These are phyloP conservation scores for Paramecium pentaurelia DNA, from an alignment of 73 alveolate genomes.

Conservation along the genomic window DNA sequence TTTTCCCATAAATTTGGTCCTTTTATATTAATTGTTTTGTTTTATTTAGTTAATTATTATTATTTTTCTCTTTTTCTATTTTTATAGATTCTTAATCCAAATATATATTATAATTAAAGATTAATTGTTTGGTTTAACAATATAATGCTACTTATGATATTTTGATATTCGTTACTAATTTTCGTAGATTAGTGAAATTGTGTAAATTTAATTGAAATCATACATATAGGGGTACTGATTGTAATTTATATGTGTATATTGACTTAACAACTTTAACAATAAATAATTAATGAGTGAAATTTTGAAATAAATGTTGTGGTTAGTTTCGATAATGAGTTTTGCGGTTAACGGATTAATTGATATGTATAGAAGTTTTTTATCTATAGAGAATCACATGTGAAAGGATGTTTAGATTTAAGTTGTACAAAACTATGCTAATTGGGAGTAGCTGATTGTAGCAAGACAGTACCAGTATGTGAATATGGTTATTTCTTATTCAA, in stretches of 20 bases:
- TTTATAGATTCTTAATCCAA: no score
- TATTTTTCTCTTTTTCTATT: no score
- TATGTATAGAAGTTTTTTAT: background rate
- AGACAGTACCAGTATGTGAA: background rate
- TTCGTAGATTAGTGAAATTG: background rate
- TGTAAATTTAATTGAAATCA: no score
- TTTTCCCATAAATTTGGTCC: no score
- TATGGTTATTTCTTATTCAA: constrained; percentile 33
- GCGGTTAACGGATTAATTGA: background rate
- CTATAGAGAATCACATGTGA: background rate
- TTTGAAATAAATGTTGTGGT: background rate
- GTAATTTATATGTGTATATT: background rate
- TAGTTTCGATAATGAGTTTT: background rate
- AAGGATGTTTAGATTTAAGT: background rate
- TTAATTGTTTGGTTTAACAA: no score
- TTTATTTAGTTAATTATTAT: no score
- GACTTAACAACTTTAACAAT: background rate
- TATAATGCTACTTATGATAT: no score
- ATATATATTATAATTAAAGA: no score
- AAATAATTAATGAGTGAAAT: background rate
- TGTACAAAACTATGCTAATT: background rate
- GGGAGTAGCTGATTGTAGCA: constrained; percentile 21
- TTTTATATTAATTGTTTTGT: no score
- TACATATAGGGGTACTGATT: background rate
- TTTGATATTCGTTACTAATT: no score